A percentile compares a stretch with the other conserved stretches of the same genome.
phyloP scores from a whole-genome alignment of 768 basidiomycete genomes.

The Phanerodontia chrysosporium region DNA sequence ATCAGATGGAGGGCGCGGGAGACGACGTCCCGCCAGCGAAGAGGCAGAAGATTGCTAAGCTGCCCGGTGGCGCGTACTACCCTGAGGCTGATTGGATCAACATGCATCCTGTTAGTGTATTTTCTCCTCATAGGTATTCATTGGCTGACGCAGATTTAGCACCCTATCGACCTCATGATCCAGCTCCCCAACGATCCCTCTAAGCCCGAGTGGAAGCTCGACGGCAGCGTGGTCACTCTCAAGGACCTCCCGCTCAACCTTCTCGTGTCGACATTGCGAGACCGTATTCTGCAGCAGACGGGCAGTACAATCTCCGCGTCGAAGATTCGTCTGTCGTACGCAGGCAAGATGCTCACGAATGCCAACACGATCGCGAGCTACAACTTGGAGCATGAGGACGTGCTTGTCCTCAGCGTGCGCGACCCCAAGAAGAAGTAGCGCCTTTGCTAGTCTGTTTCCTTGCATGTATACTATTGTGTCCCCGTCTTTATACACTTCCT shows the following conservation, averaged over 20 bases:
- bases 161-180: conserved; percentile 81
- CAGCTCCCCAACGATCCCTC: conserved; percentile 80
- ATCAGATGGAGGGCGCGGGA: conserved; percentile 68
- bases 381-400: conserved; percentile 90
- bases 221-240: conserved; percentile 74
- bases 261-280: conserved; percentile 84
- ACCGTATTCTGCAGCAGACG: conserved; percentile 76
- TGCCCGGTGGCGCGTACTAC: conserved; percentile 80
- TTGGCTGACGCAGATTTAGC: conserved; percentile 33
- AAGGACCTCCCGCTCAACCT: conserved; percentile 81
- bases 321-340: conserved; percentile 73
- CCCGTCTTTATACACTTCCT: neutral
- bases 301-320: conserved; percentile 80
- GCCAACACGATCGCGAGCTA: conserved; percentile 77
- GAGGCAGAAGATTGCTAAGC: conserved; percentile 79
- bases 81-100: conserved; percentile 87
- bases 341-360: conserved; percentile 85
- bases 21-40: conserved; percentile 79
- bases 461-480: conserved; percentile 5
- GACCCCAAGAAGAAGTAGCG: conserved; percentile 65
- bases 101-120: conserved; percentile 70
- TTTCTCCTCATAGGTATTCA: conserved; percentile 3
- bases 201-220: conserved; percentile 91
- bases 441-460: neutral
- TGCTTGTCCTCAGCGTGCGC: conserved; percentile 71